These are phyloP conservation scores for Patellaria atrata DNA, from an alignment of 495 filamentous ascomycete species.

Conservation along the genomic window DNA sequence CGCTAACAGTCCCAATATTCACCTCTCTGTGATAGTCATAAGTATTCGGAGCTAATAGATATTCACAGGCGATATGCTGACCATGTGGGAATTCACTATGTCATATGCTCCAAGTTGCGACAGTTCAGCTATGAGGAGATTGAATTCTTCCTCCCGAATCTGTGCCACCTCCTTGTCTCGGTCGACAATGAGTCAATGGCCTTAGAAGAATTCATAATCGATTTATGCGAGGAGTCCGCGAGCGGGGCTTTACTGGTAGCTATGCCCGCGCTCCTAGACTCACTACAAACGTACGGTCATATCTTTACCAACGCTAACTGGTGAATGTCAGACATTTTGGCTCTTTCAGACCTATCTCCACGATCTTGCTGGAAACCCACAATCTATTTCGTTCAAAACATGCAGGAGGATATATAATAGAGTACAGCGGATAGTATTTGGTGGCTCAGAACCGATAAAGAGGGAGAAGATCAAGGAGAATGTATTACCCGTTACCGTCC, in stretches of 20 bases:
- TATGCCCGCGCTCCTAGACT: slow-evolving; percentile 8
- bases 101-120: slow-evolving; percentile 64
- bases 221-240: slow-evolving; percentile 66
- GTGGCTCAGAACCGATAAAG: slow-evolving; percentile 41
- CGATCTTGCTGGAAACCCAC: slow-evolving; percentile 53
- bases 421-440: slow-evolving; percentile 66
- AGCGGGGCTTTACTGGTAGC: slow-evolving; percentile 60
- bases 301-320: slow-evolving; percentile 1
- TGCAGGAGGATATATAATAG: slow-evolving; percentile 66
- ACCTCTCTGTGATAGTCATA: slow-evolving; percentile 7
- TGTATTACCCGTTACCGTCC: slow-evolving; percentile 52
- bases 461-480: slow-evolving; percentile 64
- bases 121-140: slow-evolving; percentile 71
- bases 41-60: slow-evolving; percentile 4
- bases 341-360: slow-evolving; percentile 69
- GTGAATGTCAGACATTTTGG: slow-evolving; percentile 55
- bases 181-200: slow-evolving; percentile 76
- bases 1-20: slow-evolving; percentile 4
- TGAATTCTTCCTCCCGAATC: slow-evolving; percentile 68
- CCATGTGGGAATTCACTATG: slow-evolving; percentile 68
- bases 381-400: slow-evolving; percentile 53
- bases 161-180: slow-evolving; percentile 66
- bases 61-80: slow-evolving; percentile 55
- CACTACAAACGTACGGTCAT: too few relatives aligned
- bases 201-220: slow-evolving; percentile 64